phyloP scores from a whole-genome alignment of 306 rosid species.

The Cucurbita maxima region DNA sequence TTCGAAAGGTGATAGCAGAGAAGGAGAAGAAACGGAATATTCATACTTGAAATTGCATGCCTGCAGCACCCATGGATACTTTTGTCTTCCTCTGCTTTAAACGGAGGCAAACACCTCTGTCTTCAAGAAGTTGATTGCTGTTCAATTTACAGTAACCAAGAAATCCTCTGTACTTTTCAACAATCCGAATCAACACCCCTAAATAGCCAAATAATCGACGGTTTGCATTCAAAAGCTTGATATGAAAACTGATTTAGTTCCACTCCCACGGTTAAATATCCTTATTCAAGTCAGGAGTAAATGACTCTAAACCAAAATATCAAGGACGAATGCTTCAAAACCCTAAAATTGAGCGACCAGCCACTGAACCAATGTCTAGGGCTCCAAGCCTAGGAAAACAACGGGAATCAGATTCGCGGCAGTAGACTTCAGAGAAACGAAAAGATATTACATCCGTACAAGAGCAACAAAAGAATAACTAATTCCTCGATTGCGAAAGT shows the following conservation, averaged over 20 bases:
- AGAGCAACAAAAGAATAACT: neutral
- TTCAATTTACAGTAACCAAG: neutral
- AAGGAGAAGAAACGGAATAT: neutral
- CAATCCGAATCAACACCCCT: neutral
- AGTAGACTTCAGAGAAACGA: neutral
- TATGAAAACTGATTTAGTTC: neutral
- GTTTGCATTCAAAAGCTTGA: neutral
- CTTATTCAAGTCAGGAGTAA: neutral
- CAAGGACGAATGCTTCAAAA: neutral
- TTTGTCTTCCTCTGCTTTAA: neutral
- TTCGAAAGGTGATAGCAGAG: neutral
- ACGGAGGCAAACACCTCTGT: neutral
- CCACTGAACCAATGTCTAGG: neutral
- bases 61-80: neutral
- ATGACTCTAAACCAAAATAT: neutral
- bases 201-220: neutral
- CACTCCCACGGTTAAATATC: neutral
- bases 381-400: neutral
- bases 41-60: neutral
- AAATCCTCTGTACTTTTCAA: neutral
- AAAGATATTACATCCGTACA: neutral
- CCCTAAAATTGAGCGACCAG: neutral
- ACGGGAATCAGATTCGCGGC: neutral
- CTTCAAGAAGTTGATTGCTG: neutral
- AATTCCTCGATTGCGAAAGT: neutral